Base-by-base conservation (phyloP, 805 yeast species). In the Phaffomyces opuntiae region DNA sequence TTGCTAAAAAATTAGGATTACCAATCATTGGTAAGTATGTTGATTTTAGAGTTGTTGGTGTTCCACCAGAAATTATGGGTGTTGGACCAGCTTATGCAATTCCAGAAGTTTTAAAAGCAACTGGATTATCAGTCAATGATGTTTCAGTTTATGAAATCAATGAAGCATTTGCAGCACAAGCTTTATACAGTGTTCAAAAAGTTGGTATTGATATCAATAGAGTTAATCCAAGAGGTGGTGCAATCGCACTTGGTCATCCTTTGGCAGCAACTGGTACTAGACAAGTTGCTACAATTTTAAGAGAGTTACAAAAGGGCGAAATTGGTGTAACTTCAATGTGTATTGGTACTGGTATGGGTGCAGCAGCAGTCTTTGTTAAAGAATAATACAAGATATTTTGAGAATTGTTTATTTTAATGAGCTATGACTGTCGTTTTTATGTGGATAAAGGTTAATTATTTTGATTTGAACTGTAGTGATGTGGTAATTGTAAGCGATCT, bases 261-360 rank as follows among this genome's bases (percentile, higher is more conserved):
- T 70, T 86, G 52, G 95, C 95, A 36, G 83, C 87, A 52, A 85
- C 95, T 19, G 95, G 95, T 62, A 89, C 96, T 12, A 82, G 98
- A 66, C 96, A 90, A 70, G 75, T 87, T 43, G 90, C 97, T 38
- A 91, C 98, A 5, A 67, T 91, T 50, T 67, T 91, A 63, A 76
- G 90, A 57, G 91, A 88, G 70, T 75, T 90, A 59, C 68, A 82
- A 64, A 63, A 77, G 26, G 95, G 91, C 50, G 81, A 89, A 70
- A 68, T 89, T 53, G 98, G 98, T 53, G 82, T 91, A 44, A 86
- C 95, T 12, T 84, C 95, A 52, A 91, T 91, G 98, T 91, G 98
- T 72, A 82, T 91, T 53, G 98, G 98, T 59, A 88, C 97, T 33
- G 98, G 98, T 57, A 91, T 90, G 95, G 98, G 98, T 53, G 96